These are phyloP conservation scores for Cynara cardunculus DNA, from an alignment of 129 eudicot genomes.

Conservation along the genomic window DNA sequence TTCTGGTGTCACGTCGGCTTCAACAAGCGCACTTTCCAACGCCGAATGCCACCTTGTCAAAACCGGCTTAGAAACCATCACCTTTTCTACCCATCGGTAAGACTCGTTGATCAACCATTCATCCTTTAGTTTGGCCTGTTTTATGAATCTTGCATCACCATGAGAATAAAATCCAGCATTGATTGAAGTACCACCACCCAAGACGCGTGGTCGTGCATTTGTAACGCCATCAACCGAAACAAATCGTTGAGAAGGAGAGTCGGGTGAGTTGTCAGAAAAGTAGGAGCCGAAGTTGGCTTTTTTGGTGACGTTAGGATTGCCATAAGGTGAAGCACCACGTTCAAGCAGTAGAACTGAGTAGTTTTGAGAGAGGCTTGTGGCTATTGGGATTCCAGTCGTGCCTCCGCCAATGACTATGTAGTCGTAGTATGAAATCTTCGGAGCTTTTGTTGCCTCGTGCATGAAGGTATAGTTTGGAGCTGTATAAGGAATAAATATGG, in stretches of 20 bases:
- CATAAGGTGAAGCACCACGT: constrained; percentile 81
- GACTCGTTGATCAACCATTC: neutral
- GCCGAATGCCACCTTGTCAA: constrained; percentile 51
- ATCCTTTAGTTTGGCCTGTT: constrained; percentile 43
- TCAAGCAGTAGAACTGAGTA: constrained; percentile 55
- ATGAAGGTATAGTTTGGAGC: constrained; percentile 46
- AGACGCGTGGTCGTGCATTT: constrained; percentile 58
- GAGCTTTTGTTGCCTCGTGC: constrained; percentile 41
- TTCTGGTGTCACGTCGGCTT: constrained; percentile 11
- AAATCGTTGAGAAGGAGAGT: constrained; percentile 64
- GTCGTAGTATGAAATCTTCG: neutral
- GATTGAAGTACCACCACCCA: constrained; percentile 72
- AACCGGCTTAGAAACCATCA: constrained; percentile 58
- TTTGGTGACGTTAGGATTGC: constrained; percentile 54
- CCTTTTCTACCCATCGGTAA: constrained; percentile 54
- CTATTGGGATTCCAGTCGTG: neutral
- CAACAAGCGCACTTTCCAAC: constrained; percentile 1
- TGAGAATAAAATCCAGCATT: constrained; percentile 78
- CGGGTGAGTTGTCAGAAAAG: constrained; percentile 39
- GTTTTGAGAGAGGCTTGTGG: neutral
- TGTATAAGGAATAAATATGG: neutral
- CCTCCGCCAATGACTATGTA: constrained; percentile 1
- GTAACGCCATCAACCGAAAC: constrained; percentile 65
- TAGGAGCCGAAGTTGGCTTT: constrained; percentile 37
- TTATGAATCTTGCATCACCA: constrained; percentile 35